Base-by-base conservation (phyloP, 108 stramenopile species). In the Schizochytrium sp. region DNA sequence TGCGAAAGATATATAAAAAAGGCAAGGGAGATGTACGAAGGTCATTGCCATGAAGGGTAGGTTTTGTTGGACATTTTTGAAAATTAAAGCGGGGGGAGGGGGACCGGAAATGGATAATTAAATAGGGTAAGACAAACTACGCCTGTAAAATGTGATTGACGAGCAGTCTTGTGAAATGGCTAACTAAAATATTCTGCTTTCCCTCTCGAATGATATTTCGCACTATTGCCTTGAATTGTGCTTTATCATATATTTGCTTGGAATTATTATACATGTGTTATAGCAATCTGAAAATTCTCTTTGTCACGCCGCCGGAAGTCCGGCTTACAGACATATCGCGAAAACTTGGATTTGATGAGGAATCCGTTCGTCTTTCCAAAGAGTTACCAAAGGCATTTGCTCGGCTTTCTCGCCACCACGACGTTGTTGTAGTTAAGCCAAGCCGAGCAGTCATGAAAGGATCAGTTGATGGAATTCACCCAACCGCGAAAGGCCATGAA, bases 11-110 rank as follows among this genome's bases (percentile, higher is more conserved):
- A 19, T 40, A 28, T 49, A 5, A 13, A 0, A 47, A 83, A 83
- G 76, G 76, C 76, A 53, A 47, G 76, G 15, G 45, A 83, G 28
- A 49, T 83, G 47, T 83, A 55, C 28, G 76, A 83, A 83, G 76
- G 76, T 40, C 76, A 83, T 28, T 83, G 76, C 3, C 76, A 83
- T 28, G 76, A 83, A 42, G 76, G 76, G 76, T 69, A 69, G 44
- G 64, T 69, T 5, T 69, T 69, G 64, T 15, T 7, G 40, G 10
- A 44, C 28, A 7, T 15, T 69, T 38, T 13, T 69, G 12, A 28
- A 28, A 28, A 28, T 28, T 28, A 28, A 28, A 28, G 28, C 28
- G 28, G 28, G 28, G 28, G 28, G 28, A 28, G 28, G 28, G 28
- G 28, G 28, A 28, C 28, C 28, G 28, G 28, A 28, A 28, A 28